Base-by-base conservation (phyloP, 257 asterid species). In the Penstemon barbatus region DNA sequence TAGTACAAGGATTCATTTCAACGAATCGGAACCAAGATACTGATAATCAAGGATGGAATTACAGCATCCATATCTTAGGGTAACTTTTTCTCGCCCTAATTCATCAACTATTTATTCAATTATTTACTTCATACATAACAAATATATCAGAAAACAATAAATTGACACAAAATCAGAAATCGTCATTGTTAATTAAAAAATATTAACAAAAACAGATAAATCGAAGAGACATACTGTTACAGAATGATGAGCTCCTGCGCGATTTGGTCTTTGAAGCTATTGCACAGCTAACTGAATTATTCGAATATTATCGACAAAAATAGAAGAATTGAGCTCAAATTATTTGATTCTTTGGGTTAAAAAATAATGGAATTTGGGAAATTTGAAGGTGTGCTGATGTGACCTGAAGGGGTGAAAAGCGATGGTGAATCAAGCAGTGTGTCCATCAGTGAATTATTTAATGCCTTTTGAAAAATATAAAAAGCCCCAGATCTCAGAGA, bases 191-290 rank as follows among this genome's bases (percentile, higher is more conserved):
- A 36, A 57, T 13, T 5, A 13, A 57, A 58, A 15, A 36, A 50
- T 25, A 40, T 59, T 39, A 38, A 9, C 57, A 39, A 61, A 40
- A 41, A 5, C 0, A 50, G 38, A 11, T 10, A n/a, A 48, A 67
- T 57, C 61, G 60, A 61, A n/a, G 15, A 63, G 67, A 49, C 69
- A 18, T 70, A 57, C 75, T 52, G 57, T 63, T 13, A 70, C 54
- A 37, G 66, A 13, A 38, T 25, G 59, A 48, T 37, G 50, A 9
- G 10, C 69, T 25, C 43, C 40, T 49, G 37, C 62, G 66, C 2
- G 46, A 46, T 40, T 11, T 3, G 57, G 8, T 4, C 58, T 44
- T 38, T 52, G 49, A 53, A 15, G 37, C 57, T n/a, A 13, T 3
- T 41, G 72, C 8, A 11, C 52, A 49, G 57, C 38, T n/a, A 36